Conservation (phyloP, 305 asterid species). For the Striga hermonthica region DNA sequence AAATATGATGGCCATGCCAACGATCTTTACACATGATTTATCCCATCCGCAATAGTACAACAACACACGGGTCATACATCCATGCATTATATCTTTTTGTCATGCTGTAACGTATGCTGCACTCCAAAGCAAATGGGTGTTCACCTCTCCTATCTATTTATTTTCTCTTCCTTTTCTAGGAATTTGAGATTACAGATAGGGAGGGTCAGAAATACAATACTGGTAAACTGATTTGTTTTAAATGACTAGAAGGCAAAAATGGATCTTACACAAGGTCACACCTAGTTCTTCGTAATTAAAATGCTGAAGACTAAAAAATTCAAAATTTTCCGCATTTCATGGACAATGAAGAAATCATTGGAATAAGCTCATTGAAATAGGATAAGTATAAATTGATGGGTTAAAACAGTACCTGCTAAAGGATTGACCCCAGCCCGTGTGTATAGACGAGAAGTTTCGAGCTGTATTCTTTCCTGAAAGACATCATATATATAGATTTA, state of each 20-base stretch:
- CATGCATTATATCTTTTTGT: neutral
- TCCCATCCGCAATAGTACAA: neutral
- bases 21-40: neutral
- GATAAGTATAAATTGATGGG: slow-evolving; percentile 22
- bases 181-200: neutral
- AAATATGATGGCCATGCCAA: neutral
- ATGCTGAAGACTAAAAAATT: slow-evolving; percentile 2
- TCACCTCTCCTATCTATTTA: neutral
- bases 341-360: slow-evolving; percentile 1
- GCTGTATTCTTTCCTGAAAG: slow-evolving; percentile 96
- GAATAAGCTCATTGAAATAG: slow-evolving; percentile 16
- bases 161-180: too few species aligned
- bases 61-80: neutral
- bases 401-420: slow-evolving; percentile 60
- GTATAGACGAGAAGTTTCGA: slow-evolving; percentile 92
- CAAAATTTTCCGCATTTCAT: slow-evolving; percentile 21
- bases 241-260: slow-evolving; percentile 16
- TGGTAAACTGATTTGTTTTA: slow-evolving; percentile 10
- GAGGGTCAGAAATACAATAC: neutral
- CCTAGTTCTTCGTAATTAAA: slow-evolving; percentile 17
- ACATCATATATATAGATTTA: slow-evolving; percentile 23
- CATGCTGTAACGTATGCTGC: too few species aligned
- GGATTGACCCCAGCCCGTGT: slow-evolving; percentile 89
- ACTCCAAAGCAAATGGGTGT: too few species aligned
- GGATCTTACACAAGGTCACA: slow-evolving; percentile 19